These are phyloP conservation scores for Ogataea methanolica DNA, from an alignment of 805 yeast species.

Conservation along the genomic window DNA sequence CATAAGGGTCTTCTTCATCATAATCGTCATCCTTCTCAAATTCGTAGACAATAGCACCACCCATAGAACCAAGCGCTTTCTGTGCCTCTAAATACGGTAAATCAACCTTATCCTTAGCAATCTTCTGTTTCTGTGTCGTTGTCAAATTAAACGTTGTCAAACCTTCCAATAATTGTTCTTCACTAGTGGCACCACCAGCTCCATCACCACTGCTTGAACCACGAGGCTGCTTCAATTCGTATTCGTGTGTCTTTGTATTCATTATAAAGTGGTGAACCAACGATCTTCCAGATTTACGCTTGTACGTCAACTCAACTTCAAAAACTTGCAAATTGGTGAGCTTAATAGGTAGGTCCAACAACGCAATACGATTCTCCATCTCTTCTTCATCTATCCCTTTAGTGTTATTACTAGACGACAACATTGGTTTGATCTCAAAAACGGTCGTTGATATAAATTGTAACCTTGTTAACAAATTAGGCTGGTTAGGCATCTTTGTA, in stretches of 20 bases:
- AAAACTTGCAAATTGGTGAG: slow-evolving; percentile 43
- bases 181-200: slow-evolving; percentile 32
- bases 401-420: not conserved
- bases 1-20: slow-evolving; percentile 97
- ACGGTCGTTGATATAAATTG: slow-evolving; percentile 73
- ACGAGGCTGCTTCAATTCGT: slow-evolving; percentile 26
- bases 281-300: slow-evolving; percentile 85
- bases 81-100: slow-evolving; percentile 93
- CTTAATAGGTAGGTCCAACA: slow-evolving; percentile 46
- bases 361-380: slow-evolving; percentile 34
- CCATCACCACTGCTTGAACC: slow-evolving; percentile 16
- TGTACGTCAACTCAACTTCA: slow-evolving; percentile 50
- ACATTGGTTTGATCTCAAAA: slow-evolving; percentile 52
- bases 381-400: slow-evolving; percentile 42
- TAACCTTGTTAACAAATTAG: slow-evolving; percentile 29
- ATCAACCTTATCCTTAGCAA: slow-evolving; percentile 80
- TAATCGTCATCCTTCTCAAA: slow-evolving; percentile 96
- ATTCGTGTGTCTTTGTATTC: slow-evolving; percentile 41
- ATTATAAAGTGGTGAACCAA: slow-evolving; percentile 49
- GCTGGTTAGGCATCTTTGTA: slow-evolving; percentile 9
- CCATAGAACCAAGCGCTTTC: slow-evolving; percentile 54
- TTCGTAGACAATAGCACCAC: slow-evolving; percentile 95
- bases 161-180: slow-evolving; percentile 54
- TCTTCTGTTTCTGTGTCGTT: slow-evolving; percentile 68
- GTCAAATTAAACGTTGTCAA: slow-evolving; percentile 85